Evolutionary conservation across 441 rosid species (phyloP).

Genomic region (Viola pubescens): DNA sequence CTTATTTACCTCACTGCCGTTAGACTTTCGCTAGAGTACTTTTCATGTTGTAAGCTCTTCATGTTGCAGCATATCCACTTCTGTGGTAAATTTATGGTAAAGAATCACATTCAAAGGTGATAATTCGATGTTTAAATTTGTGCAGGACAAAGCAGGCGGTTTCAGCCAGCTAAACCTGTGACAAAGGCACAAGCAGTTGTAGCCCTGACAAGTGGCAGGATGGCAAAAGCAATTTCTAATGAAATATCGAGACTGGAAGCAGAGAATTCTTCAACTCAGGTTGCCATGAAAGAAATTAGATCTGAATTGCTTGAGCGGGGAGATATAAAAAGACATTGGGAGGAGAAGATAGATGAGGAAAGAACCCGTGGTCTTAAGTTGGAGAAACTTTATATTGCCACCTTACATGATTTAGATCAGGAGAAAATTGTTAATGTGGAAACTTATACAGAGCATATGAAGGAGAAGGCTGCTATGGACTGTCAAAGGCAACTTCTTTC

Average conservation of each 20-base stretch:
- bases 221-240: constrained; percentile 43
- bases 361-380: constrained; percentile 38
- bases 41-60: no score
- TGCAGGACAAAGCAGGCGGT: constrained; percentile 73
- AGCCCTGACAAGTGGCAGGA: constrained; percentile 71
- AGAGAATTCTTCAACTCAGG: constrained; percentile 41
- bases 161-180: constrained; percentile 74
- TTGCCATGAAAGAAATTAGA: constrained; percentile 60
- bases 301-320: constrained; percentile 56
- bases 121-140: constrained; percentile 14
- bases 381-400: constrained; percentile 34
- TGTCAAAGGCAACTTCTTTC: no score
- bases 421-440: constrained; percentile 44
- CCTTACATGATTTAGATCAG: constrained; percentile 45
- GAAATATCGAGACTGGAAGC: constrained; percentile 64
- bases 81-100: background rate
- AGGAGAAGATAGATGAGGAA: constrained; percentile 54
- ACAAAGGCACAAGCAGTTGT: constrained; percentile 83
- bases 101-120: background rate
- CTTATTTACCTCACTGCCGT: no score
- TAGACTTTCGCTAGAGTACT: background rate
- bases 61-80: no score
- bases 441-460: constrained; percentile 50
- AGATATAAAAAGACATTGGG: constrained; percentile 59
- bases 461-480: no score